Base-by-base conservation (phyloP, 805 yeast genomes). In the Metschnikowia cubensis region DNA sequence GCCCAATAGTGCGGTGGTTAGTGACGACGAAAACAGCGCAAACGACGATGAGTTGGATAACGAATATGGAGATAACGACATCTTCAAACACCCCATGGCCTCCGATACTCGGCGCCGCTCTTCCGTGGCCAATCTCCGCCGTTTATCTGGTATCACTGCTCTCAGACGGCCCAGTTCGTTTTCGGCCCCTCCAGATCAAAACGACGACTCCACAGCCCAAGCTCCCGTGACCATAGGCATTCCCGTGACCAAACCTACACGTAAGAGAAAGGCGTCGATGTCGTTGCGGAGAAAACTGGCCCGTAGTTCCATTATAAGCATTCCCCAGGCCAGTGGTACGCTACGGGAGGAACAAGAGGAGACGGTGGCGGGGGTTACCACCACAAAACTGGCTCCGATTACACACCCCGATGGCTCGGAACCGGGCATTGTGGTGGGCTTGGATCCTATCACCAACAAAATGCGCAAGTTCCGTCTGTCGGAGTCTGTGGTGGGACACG, bases 191-290 rank as follows among this genome's bases (percentile, higher is more conserved):
- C 55, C 63, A 6, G 56, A 57, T 15, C 53, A 51, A 14, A 47
- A 48, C 35, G 52, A 61, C 6, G 50, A 44, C 52, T 29, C 17
- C 35, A 32, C 17, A 42, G 52, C 50, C 25, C n/a, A 18, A n/a
- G 40, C 46, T 4, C 75, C 76, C 2, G 65, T 66, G 36, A 63
- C 65, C 35, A 73, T 73, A 47, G 72, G 67, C n/a, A 69, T 73
- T 29, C 77, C 77, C 1, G 51, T 60, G 10, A 57, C 63, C 4
- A 70, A 67, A 43, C 61, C 65, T 32, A 38, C 56, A 17, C 66
- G 63, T 35, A 60, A 70, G 47, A 62, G 76, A 11, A 45, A 50
- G 14, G 13, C 47, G 6, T 48, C 49, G n/a, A 45, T 45, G 20
- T 44, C 47, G 32, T 4, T 25, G 15, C 47, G 47, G 14, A 21